Conservation (phyloP, 1,284 basidiomycete genomes). For the Vanrija sp. region DNA sequence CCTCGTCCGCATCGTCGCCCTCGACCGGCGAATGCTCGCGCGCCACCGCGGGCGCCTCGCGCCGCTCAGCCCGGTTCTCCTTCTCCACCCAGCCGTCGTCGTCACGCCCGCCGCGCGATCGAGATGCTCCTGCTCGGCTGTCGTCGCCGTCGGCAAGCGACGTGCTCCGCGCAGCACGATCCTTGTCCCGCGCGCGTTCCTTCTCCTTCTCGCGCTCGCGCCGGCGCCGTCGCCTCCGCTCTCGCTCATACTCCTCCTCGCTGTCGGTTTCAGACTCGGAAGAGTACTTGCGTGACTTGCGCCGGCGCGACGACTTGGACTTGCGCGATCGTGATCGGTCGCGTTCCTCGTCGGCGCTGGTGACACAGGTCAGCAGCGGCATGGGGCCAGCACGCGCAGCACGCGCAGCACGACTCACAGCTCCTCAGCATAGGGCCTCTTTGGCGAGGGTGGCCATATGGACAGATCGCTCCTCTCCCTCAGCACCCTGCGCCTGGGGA, state of each 20-base stretch:
- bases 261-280: slow-evolving; percentile 55
- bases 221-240: slow-evolving; percentile 49
- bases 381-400: not conserved
- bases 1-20: slow-evolving; percentile 63
- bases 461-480: slow-evolving; percentile 61
- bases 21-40: slow-evolving; percentile 25
- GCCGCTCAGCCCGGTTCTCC: not conserved
- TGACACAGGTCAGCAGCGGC: not conserved
- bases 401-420: not conserved
- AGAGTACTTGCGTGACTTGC: slow-evolving; percentile 40
- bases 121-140: too few relatives aligned
- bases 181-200: slow-evolving; percentile 24
- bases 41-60: slow-evolving; percentile 24
- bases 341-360: not conserved
- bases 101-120: not conserved
- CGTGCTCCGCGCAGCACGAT: not conserved
- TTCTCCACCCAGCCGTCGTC: slow-evolving; percentile 20
- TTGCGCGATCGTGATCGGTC: not conserved
- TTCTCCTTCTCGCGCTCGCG: slow-evolving; percentile 49
- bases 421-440: slow-evolving; percentile 46
- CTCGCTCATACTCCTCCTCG: slow-evolving; percentile 57
- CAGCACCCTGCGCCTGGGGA: slow-evolving; percentile 65
- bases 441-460: slow-evolving; percentile 83
- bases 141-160: too few relatives aligned
- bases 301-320: slow-evolving; percentile 49